Evolutionary conservation across 805 yeast genomes (phyloP).

Genomic region (Pichia californica): DNA sequence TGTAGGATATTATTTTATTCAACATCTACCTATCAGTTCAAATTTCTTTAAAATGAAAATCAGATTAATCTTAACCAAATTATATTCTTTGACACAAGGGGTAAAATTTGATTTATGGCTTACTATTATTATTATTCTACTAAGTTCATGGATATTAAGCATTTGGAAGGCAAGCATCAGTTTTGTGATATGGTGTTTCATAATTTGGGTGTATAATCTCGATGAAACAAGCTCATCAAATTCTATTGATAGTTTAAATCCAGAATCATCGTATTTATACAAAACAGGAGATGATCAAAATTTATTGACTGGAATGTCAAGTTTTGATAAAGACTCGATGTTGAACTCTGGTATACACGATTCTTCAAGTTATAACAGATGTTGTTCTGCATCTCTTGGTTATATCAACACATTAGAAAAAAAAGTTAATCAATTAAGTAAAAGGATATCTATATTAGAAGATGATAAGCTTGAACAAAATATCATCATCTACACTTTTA

Average conservation of each 20-base stretch:
- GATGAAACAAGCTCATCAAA: not conserved
- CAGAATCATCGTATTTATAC: too few species aligned
- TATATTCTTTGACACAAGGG: slow-evolving; percentile 1
- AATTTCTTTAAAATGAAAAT: not conserved
- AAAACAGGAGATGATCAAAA: too few species aligned
- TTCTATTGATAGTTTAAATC: not conserved
- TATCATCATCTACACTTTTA: slow-evolving; percentile 9
- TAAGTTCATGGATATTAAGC: slow-evolving; percentile 11
- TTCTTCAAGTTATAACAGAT: not conserved
- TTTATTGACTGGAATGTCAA: too few species aligned
- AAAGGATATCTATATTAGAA: slow-evolving; percentile 5
- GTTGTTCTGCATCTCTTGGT: not conserved
- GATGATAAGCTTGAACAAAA: slow-evolving; percentile 12
- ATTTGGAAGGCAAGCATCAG: slow-evolving; percentile 6
- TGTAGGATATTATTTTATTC: not conserved
- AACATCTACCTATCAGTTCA: not conserved
- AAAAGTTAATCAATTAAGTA: slow-evolving; percentile 2
- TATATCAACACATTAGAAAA: slow-evolving; percentile 2
- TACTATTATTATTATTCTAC: slow-evolving; percentile 2
- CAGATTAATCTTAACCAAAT: not conserved
- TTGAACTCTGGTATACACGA: not conserved
- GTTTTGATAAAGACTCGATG: not conserved
- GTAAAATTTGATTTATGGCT: slow-evolving; percentile 10
- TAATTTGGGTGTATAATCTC: slow-evolving; percentile 14
- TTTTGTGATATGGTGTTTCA: slow-evolving; percentile 10